Evolutionary conservation across 2,329 filamentous ascomycete genomes (phyloP), one percentile per base, ranked within the genome.

Genomic region (Pseudocercospora macadamiae): DNA sequence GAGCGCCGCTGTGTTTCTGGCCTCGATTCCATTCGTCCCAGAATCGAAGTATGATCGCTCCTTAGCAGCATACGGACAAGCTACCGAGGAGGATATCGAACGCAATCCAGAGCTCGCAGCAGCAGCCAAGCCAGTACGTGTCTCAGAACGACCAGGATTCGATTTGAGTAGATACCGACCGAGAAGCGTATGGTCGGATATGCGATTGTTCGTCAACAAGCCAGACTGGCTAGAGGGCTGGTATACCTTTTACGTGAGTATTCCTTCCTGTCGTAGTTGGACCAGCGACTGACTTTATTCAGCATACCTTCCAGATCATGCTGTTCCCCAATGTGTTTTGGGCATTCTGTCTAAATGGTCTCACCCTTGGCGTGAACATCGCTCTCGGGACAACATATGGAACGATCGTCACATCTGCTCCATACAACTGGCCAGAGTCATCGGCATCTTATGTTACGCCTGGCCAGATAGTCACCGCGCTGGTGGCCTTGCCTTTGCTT

Each of bases 361-460:
- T 75, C 4, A 74, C 72, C 1, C 67, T 77, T 2, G 77, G 77
- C 1, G 70, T 74, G 48, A 78, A 79, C 57, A 73, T 80, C 19
- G 76, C 74, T n/a, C 73, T 79, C 16, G 73, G 73, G 5, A 77
- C 76, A 1, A 79, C 76, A 0, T 79, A 78, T 57, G 70, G 73
- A 18, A 69, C 55, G 28, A 74, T 78, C 32, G 51, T 79, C 16
- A 67, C 70, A 3, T 61, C 63, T 1, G 55, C 73, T 0, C 73
- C 74, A 0, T 79, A 79, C 62, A 72, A 70, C 59, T 79, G 75
- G 74, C 69, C 73, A 2, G 48, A 64, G 10, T 54, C 47, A 6
- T 57, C 57, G 10, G 60, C 58, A 8, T 61, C 55, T 12, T 78
- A 77, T 62, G 71, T 75, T 26, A 75, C 75, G 59, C 68, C 69